Conservation (phyloP, 805 yeast genomes). For the Ogataea naganishii region DNA sequence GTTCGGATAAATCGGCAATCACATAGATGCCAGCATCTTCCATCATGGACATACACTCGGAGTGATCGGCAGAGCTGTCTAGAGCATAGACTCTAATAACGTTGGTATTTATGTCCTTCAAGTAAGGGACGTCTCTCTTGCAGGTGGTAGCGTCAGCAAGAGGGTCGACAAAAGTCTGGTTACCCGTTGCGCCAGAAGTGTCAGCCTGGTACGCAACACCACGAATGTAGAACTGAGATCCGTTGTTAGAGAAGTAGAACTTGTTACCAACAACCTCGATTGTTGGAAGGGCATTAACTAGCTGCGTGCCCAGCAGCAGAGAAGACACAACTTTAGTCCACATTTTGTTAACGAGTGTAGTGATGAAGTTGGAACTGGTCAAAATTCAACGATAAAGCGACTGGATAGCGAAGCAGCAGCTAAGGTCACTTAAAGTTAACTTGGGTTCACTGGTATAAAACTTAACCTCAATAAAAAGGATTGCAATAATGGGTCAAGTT, state of each 20-base stretch:
- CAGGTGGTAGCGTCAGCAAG: slow-evolving; percentile 55
- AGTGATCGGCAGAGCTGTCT: slow-evolving; percentile 55
- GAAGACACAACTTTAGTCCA: no score
- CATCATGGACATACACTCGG: slow-evolving; percentile 57
- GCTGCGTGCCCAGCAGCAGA: no score
- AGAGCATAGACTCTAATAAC: slow-evolving; percentile 72
- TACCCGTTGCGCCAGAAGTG: slow-evolving; percentile 38
- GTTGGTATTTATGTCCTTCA: slow-evolving; percentile 54
- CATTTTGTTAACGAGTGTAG: no score
- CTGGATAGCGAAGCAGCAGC: no score
- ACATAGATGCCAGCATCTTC: slow-evolving; percentile 73
- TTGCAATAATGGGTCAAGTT: no score
- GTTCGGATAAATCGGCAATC: slow-evolving; percentile 72
- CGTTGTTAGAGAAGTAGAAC: slow-evolving; percentile 68
- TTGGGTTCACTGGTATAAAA: no score
- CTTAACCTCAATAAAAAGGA: no score
- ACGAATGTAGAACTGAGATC: slow-evolving; percentile 67
- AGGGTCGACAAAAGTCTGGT: slow-evolving; percentile 54
- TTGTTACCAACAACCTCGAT: slow-evolving; percentile 72
- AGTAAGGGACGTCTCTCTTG: slow-evolving; percentile 66
- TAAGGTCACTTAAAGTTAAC: no score
- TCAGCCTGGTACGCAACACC: slow-evolving; percentile 80
- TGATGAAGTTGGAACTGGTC: no score
- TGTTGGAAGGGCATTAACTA: slow-evolving; percentile 52
- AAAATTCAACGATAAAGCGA: no score